phyloP scores from a whole-genome alignment of 129 eudicot genomes.

The Saposhnikovia divaricata region DNA sequence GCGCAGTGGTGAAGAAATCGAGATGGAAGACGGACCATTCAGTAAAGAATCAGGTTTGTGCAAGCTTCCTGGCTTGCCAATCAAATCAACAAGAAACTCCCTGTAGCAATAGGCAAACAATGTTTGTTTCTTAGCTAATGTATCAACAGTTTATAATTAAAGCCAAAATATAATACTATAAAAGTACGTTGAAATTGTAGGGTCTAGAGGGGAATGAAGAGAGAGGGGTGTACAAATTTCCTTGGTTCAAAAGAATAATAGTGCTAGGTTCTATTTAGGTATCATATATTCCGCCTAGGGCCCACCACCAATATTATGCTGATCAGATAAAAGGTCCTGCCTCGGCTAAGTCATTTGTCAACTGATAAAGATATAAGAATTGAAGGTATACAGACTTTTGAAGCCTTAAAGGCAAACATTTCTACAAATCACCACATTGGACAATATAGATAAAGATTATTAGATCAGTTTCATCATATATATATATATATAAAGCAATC shows the following conservation, averaged over 20 bases:
- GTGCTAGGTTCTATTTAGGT: neutral
- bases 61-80: slow-evolving; percentile 76
- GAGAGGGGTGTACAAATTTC: neutral
- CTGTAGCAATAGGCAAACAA: slow-evolving; percentile 27
- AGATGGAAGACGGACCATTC: slow-evolving; percentile 93
- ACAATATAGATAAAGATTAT: neutral
- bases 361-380: neutral
- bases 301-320: neutral
- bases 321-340: neutral
- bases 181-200: neutral
- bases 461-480: no score
- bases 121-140: neutral
- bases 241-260: neutral
- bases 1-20: slow-evolving; percentile 77
- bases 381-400: neutral
- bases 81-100: slow-evolving; percentile 79
- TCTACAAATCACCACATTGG: neutral
- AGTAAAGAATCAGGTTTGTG: slow-evolving; percentile 82
- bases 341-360: neutral
- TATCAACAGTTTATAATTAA: neutral
- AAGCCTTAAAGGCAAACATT: neutral
- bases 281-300: neutral
- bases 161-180: neutral
- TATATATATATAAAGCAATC: neutral
- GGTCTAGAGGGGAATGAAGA: neutral